phyloP scores from a whole-genome alignment of 129 eudicot genomes.

The sunflower (Helianthus annuus) region DNA sequence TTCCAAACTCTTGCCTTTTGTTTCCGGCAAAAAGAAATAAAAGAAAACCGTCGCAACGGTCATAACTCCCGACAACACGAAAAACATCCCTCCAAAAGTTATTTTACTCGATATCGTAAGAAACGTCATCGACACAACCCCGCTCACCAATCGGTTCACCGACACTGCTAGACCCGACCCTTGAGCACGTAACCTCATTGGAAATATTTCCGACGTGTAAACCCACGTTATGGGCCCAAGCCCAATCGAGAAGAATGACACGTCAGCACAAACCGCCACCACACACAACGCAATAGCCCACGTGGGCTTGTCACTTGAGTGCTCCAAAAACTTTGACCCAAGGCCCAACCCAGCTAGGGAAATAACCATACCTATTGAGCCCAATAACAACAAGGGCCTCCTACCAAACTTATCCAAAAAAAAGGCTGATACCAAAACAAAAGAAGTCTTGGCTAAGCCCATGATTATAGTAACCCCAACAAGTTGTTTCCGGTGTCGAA shows the following conservation, averaged over 20 bases:
- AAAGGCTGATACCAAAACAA: slow-evolving; percentile 65
- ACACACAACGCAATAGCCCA: slow-evolving; percentile 76
- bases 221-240: slow-evolving; percentile 96
- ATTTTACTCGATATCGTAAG: slow-evolving; percentile 51
- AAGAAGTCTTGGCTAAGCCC: slow-evolving; percentile 70
- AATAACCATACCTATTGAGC: slow-evolving; percentile 58
- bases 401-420: slow-evolving; percentile 74
- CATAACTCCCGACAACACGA: slow-evolving; percentile 60
- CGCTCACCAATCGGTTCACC: slow-evolving; percentile 80
- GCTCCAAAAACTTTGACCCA: slow-evolving; percentile 57
- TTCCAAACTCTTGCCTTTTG: slow-evolving; percentile 79
- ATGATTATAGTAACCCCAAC: slow-evolving; percentile 73
- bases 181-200: slow-evolving; percentile 77
- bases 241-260: slow-evolving; percentile 81
- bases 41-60: slow-evolving; percentile 51
- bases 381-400: slow-evolving; percentile 74
- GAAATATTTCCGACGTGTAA: slow-evolving; percentile 79
- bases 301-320: slow-evolving; percentile 48
- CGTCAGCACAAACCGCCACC: slow-evolving; percentile 70
- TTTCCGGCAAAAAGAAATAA: slow-evolving; percentile 66
- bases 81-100: slow-evolving; percentile 75
- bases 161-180: slow-evolving; percentile 77
- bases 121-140: slow-evolving; percentile 77
- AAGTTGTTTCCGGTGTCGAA: slow-evolving; percentile 39
- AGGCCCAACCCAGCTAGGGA: slow-evolving; percentile 61